Evolutionary conservation across 2,329 filamentous ascomycete genomes (phyloP).

Genomic region (Diaporthe velutina): DNA sequence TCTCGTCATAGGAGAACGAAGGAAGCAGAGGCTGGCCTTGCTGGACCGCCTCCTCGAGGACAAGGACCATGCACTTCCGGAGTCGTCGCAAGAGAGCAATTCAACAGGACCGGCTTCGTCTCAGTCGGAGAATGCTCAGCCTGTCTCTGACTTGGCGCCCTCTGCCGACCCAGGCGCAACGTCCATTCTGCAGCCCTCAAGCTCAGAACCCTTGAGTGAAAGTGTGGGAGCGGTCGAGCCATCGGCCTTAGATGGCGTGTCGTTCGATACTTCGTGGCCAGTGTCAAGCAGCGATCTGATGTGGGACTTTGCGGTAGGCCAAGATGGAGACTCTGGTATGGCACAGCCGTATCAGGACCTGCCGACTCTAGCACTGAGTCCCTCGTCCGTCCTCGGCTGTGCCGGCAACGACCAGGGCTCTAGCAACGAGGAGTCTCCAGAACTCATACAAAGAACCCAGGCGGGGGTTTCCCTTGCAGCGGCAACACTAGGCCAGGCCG

Average conservation of each 20-base stretch:
- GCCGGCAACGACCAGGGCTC: neutral
- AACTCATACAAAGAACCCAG: neutral
- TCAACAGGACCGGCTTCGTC: neutral
- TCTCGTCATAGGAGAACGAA: slow-evolving; percentile 53
- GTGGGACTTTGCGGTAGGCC: neutral
- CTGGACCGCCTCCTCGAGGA: slow-evolving; percentile 53
- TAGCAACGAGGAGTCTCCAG: neutral
- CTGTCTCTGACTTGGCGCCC: neutral
- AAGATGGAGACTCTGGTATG: neutral
- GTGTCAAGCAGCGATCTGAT: neutral
- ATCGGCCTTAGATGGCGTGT: neutral
- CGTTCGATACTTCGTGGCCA: slow-evolving; percentile 21
- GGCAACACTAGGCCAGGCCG: neutral
- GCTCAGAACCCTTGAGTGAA: neutral
- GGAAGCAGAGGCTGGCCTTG: slow-evolving; percentile 57
- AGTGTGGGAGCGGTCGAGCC: neutral
- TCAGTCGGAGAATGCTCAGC: neutral
- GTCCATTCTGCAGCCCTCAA: neutral
- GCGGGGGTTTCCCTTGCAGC: neutral
- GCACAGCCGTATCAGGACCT: neutral
- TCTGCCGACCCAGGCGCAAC: neutral
- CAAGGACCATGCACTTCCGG: slow-evolving; percentile 1
- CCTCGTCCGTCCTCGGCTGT: neutral
- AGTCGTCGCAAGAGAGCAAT: slow-evolving; percentile 8
- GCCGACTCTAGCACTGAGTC: neutral